Evolutionary conservation across 2,329 filamentous ascomycete species (phyloP), one percentile per base, ranked within the genome.

Genomic region (Neofusicoccum sp.): DNA sequence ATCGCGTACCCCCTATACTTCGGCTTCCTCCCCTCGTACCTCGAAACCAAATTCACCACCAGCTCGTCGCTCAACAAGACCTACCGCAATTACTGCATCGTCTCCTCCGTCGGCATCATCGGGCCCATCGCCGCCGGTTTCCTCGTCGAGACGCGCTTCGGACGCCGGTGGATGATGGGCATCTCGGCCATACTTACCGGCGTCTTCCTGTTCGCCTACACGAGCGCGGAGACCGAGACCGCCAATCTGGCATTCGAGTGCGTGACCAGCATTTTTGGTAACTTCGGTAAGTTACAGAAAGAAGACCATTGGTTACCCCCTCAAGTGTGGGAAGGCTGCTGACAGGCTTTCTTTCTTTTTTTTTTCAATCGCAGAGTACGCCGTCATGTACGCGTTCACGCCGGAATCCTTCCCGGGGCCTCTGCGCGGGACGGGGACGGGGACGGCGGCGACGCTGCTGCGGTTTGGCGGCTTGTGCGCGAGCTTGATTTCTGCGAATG

Each of bases 401-500:
- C 84, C 84, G 0, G 82, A 86, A 65, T 81, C 82, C 0, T 86
- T 86, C 70, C 82, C 82, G 0, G 81, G 79, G 2, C 80, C 82
- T 0, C 76, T 82, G 45, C 75, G 83, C 0, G 84, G 82, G 2
- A 84, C 82, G 0, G 84, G 81, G 5, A 81, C 79, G 1, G 81
- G 82, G 78, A 72, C 76, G 4, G 76, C 77, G 0, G 77, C 78
- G 0, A 76, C 75, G 1, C 64, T 76, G 7, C 68, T 76, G 11
- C 72, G 75, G 1, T 41, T 75, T 6, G 73, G 73, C 58, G 77
- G 78, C 1, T 66, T 80, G 1, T 69, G 70, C 1, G 79, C 79
- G 1, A 76, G 75, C 24, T 64, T 80, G 16, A 74, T 79, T 12
- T 79, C 76, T 0, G 76, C 78, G 0, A 78, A 78, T 57, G 73